A percentile compares a stretch with the other conserved stretches of the same genome.
phyloP scores from a whole-genome alignment of 192 early-diverging fungal genomes.

The Umbelopsis ramanniana region DNA sequence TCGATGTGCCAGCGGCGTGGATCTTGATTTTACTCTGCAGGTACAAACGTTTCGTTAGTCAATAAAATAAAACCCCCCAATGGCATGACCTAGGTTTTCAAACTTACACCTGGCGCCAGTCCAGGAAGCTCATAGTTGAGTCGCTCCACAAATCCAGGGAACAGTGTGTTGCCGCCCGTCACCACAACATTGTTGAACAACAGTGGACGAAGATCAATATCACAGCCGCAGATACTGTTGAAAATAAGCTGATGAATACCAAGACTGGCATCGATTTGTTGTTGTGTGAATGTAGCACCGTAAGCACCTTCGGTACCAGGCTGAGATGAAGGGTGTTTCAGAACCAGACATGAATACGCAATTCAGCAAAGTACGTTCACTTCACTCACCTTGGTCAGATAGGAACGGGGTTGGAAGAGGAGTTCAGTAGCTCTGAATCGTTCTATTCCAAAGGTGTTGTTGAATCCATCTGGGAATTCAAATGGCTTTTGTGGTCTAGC shows the following conservation, averaged over 20 bases:
- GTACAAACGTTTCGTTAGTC: neutral
- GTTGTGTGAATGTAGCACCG: conserved; percentile 22
- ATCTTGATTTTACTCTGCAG: conserved; percentile 78
- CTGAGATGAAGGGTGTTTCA: neutral
- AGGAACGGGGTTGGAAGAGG: conserved; percentile 80
- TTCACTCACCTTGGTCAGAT: conserved; percentile 46
- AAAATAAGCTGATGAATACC: conserved; percentile 77
- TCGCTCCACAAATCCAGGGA: conserved; percentile 89
- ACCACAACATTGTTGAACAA: conserved; percentile 84
- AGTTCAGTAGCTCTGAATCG: conserved; percentile 86
- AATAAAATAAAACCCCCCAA: neutral
- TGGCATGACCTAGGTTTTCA: neutral
- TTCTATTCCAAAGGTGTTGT: conserved; percentile 75
- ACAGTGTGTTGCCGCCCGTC: conserved; percentile 87
- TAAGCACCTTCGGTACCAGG: neutral
- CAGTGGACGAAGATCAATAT: conserved; percentile 85
- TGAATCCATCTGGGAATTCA: conserved; percentile 97
- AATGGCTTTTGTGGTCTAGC: conserved; percentile 81
- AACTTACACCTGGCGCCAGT: conserved; percentile 69
- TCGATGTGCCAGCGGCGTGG: conserved; percentile 73
- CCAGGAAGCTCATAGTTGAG: conserved; percentile 70
- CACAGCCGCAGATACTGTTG: conserved; percentile 75
- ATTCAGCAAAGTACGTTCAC: no score
- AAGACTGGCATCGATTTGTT: conserved; percentile 44
- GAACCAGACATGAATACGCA: neutral